A percentile compares a stretch with the other conserved stretches of the same genome.
Conservation (phyloP, 1,284 basidiomycete species). For the Rhodotorula sp. region DNA sequence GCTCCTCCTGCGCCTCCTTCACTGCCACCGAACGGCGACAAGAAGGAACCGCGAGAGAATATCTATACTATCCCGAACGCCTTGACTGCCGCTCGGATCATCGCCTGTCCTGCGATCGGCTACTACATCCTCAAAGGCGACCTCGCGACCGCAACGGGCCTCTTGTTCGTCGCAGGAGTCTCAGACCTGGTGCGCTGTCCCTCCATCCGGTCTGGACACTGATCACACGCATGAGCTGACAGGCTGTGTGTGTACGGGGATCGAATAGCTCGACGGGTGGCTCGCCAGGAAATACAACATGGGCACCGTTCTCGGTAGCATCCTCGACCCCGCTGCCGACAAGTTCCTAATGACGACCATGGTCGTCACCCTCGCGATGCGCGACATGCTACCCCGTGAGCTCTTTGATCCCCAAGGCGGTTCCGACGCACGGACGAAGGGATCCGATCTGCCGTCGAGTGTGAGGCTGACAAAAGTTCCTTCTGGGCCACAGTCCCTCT, state of each 20-base stretch:
- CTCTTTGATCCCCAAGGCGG: background rate
- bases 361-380: constrained; percentile 78
- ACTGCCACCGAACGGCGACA: background rate
- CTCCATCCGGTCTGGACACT: background rate
- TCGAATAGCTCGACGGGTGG: constrained; percentile 75
- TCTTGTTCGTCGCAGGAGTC: constrained; percentile 83
- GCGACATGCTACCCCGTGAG: constrained; percentile 77
- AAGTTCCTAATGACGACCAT: constrained; percentile 94
- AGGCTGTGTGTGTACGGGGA: background rate
- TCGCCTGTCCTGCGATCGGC: constrained; percentile 83
- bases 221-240: background rate
- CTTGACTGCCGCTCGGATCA: constrained; percentile 80
- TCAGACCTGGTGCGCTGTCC: constrained; percentile 73
- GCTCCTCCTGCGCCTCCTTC: background rate
- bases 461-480: too few species aligned
- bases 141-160: constrained; percentile 71
- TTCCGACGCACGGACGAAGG: background rate
- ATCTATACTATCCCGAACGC: constrained; percentile 94
- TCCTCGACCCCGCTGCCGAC: constrained; percentile 95
- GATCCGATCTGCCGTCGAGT: background rate
- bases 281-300: constrained; percentile 82
- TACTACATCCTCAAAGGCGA: constrained; percentile 86
- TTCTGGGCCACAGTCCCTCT: constrained; percentile 63
- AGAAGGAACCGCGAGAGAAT: constrained; percentile 64
- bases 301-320: constrained; percentile 84